Evolutionary conservation across 2,329 filamentous ascomycete genomes (phyloP).

Genomic region (Penicillium freii): DNA sequence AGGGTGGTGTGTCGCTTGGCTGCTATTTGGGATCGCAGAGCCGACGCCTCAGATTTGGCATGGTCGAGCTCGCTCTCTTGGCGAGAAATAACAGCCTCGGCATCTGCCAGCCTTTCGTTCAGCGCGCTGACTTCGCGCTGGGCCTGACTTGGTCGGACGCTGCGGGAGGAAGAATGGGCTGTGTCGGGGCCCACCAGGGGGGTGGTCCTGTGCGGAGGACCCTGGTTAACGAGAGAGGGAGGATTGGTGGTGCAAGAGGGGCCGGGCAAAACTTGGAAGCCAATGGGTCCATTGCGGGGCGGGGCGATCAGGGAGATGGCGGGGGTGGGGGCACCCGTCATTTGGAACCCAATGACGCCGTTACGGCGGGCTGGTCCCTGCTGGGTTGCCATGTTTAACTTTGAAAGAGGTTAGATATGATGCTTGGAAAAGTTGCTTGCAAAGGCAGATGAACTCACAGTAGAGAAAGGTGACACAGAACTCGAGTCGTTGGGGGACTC

Average conservation of each 20-base stretch:
- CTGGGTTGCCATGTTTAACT: neutral
- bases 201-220: slow-evolving; percentile 2
- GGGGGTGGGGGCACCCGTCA: neutral
- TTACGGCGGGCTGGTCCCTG: neutral
- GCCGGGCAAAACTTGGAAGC: neutral
- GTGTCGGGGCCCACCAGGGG: slow-evolving; percentile 5
- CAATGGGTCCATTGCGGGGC: neutral
- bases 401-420: neutral
- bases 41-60: neutral
- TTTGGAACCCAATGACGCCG: neutral
- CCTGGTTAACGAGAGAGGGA: neutral
- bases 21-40: neutral
- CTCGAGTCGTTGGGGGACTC: neutral
- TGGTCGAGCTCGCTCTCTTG: neutral
- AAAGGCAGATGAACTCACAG: neutral
- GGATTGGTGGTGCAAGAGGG: neutral
- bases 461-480: too few species aligned
- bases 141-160: neutral
- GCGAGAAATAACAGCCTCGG: neutral
- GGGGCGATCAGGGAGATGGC: neutral
- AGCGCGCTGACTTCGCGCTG: neutral
- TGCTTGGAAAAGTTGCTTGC: neutral
- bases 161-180: neutral
- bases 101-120: neutral
- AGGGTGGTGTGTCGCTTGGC: neutral